phyloP scores from a whole-genome alignment of 257 asterid species.

The Solanum phureja region DNA sequence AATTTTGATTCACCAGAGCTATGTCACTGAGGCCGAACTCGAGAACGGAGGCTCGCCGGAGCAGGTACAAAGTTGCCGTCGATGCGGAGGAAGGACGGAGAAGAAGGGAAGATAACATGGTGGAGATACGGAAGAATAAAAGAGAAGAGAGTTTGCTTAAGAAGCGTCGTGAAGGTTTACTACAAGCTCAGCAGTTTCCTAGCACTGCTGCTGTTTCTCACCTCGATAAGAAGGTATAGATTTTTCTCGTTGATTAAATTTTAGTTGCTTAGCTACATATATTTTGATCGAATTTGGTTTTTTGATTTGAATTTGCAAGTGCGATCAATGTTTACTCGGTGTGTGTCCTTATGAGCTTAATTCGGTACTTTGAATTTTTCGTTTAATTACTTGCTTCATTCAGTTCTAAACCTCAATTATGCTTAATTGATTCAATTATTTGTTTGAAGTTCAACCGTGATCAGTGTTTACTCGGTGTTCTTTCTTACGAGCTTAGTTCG shows the following conservation, averaged over 20 bases:
- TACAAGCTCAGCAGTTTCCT: constrained; percentile 44
- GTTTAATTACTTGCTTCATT: neutral
- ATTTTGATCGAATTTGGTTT: neutral
- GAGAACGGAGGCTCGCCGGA: constrained; percentile 84
- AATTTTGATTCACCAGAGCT: constrained; percentile 14
- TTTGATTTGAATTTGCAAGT: neutral
- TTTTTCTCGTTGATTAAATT: neutral
- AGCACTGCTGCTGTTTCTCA: constrained; percentile 40
- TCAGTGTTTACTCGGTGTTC: neutral
- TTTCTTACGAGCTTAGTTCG: neutral
- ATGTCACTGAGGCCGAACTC: constrained; percentile 94
- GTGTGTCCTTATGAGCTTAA: neutral
- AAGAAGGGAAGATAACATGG: constrained; percentile 86
- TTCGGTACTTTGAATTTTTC: neutral
- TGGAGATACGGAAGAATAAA: constrained; percentile 89
- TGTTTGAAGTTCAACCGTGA: neutral
- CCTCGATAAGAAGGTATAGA: constrained; percentile 66
- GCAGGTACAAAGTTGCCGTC: constrained; percentile 93
- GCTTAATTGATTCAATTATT: neutral
- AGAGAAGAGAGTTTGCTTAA: constrained; percentile 80
- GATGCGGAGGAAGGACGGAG: constrained; percentile 95
- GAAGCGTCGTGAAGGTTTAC: constrained; percentile 89
- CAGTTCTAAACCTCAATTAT: neutral
- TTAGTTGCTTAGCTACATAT: neutral
- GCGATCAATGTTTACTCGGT: neutral